Percentiles rank a stretch among this genome's conserved stretches.
These are phyloP conservation scores for Tetrapyrgos nigripes DNA, from an alignment of 1,284 basidiomycete species.

Conservation along the genomic window DNA sequence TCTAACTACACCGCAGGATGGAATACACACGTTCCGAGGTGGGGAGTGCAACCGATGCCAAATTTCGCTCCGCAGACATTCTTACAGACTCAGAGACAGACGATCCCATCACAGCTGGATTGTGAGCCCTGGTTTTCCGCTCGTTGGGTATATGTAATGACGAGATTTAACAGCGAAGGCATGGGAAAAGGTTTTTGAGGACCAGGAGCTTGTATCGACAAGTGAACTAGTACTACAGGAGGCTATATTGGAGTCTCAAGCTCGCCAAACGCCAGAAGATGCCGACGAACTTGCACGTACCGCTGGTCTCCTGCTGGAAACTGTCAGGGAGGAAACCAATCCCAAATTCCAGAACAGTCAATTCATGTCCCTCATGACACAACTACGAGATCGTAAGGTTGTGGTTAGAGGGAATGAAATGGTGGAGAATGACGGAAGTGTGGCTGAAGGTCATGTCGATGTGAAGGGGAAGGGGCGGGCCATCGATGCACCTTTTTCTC, in stretches of 20 bases:
- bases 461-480: slow-evolving; percentile 74
- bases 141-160: neutral
- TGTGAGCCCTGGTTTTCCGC: slow-evolving; percentile 30
- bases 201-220: slow-evolving; percentile 52
- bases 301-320: slow-evolving; percentile 74
- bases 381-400: slow-evolving; percentile 84
- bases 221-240: slow-evolving; percentile 26
- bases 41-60: slow-evolving; percentile 45
- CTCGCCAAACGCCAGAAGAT: slow-evolving; percentile 37
- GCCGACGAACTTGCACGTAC: slow-evolving; percentile 78
- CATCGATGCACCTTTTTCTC: slow-evolving; percentile 18
- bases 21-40: slow-evolving; percentile 39
- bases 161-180: slow-evolving; percentile 40
- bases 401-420: slow-evolving; percentile 85
- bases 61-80: slow-evolving; percentile 38
- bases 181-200: slow-evolving; percentile 71
- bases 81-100: slow-evolving; percentile 32
- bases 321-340: slow-evolving; percentile 74
- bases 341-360: slow-evolving; percentile 90
- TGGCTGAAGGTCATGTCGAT: slow-evolving; percentile 40
- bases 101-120: neutral
- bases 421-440: slow-evolving; percentile 56
- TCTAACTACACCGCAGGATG: slow-evolving; percentile 26
- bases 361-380: slow-evolving; percentile 89
- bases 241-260: slow-evolving; percentile 27